These are phyloP conservation scores for Nymphaea colorata DNA, from an alignment of 164 flowering plant genomes.

Conservation along the genomic window DNA sequence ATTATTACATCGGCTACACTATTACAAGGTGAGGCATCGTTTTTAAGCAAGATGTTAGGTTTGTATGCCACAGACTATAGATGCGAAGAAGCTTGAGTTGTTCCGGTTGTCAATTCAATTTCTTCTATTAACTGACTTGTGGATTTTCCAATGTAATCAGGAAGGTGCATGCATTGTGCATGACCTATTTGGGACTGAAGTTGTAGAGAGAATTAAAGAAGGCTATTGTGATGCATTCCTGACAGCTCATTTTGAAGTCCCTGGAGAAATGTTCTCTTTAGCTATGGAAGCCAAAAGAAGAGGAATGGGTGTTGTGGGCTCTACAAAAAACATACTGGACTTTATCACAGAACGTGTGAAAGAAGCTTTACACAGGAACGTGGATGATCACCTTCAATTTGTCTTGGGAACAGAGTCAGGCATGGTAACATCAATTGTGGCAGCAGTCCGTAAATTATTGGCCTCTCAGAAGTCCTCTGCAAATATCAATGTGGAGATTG, in stretches of 20 bases:
- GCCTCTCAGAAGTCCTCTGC: conserved; percentile 27
- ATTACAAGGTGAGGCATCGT: conserved; percentile 52
- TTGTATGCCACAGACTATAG: background rate
- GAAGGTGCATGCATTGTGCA: conserved; percentile 96
- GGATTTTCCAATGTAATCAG: conserved; percentile 22
- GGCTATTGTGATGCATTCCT: conserved; percentile 83
- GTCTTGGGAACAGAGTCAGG: conserved; percentile 97
- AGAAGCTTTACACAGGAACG: conserved; percentile 72
- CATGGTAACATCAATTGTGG: conserved; percentile 94
- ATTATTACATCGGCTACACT: conserved; percentile 66
- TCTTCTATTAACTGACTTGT: background rate
- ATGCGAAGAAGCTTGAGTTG: background rate
- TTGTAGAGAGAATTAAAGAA: conserved; percentile 74
- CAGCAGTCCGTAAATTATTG: conserved; percentile 48
- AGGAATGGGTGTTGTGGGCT: conserved; percentile 99
- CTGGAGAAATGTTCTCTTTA: conserved; percentile 95
- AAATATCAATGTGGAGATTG: conserved; percentile 67
- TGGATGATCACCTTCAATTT: conserved; percentile 82
- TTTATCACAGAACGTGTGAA: conserved; percentile 70
- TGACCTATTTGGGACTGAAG: conserved; percentile 89
- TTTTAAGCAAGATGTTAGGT: background rate
- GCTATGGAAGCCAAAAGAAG: conserved; percentile 97
- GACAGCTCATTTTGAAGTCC: conserved; percentile 95
- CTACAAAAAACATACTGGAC: conserved; percentile 91
- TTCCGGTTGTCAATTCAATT: background rate